Base-by-base conservation (phyloP, 768 basidiomycete genomes). In the Boletus vermiculosoides region DNA sequence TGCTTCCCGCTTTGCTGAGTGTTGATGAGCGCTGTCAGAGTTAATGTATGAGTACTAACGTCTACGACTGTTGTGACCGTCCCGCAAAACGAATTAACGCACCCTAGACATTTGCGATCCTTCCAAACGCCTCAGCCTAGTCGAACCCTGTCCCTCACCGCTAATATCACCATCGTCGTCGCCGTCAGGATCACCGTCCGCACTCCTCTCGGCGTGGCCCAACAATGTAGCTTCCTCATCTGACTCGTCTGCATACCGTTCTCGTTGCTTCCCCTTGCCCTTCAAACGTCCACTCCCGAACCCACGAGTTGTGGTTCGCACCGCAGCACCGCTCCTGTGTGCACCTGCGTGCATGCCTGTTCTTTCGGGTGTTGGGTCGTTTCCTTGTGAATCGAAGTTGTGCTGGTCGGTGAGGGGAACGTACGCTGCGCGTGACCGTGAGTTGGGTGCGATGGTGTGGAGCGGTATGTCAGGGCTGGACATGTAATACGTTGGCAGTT, bases 381-480 rank as follows among this genome's bases (percentile, higher is more conserved):
- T 55, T 51, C 45, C 54, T 55, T 66, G 65, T 42, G 66, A 59
- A 61, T 59, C 57, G 47, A 63, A 25, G 55, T 65, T 56, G 60
- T 68, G 63, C 52, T 71, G 56, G 61, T 71, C 58, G 56, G 64
- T 59, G 31, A 83, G 74, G 63, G 74, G 79, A 60, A 74, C 63
- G 74, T 83, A 81, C 52, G 77, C 79, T 58, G 76, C 70, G 71
- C 76, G 77, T 58, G 76, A 63, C 64, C 77, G 75, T 63, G 75
- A 64, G 62, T 63, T 68, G 73, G 78, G 76, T 80, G 81, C 74
- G 67, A 88, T 75, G 64, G 78, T 77, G 64, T 77, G 82, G 53
- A 89, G 74, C n/a, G 86, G 87, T 72, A 88, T 89, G 75, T 87
- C 87, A 71, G 86, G 81, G 61, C 47, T 65, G 58, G 69, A 66